These are phyloP conservation scores for Eurotiales sp. DNA, from an alignment of 2,329 filamentous ascomycete genomes.

Conservation along the genomic window DNA sequence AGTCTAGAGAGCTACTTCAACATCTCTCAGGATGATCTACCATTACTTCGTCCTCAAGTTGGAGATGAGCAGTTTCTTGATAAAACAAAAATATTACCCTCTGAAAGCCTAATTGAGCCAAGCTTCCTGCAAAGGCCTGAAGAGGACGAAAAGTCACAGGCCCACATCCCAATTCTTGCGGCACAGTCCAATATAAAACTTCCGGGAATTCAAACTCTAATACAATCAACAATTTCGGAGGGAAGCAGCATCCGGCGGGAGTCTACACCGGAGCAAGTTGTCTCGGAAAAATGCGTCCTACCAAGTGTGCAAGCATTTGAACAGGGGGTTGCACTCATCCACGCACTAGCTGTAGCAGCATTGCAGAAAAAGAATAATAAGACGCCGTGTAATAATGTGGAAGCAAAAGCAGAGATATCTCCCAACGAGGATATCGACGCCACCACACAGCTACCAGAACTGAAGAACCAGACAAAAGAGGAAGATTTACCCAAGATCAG, in stretches of 20 bases:
- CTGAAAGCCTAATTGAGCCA: background rate
- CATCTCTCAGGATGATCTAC: too few relatives aligned
- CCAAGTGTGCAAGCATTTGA: constrained; percentile 7
- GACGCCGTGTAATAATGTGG: background rate
- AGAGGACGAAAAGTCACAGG: too few relatives aligned
- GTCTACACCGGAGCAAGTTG: background rate
- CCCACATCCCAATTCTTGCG: too few relatives aligned
- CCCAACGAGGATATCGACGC: too few relatives aligned
- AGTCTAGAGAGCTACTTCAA: too few relatives aligned
- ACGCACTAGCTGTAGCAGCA: background rate
- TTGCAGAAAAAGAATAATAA: background rate
- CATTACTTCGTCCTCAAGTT: too few relatives aligned
- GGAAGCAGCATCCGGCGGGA: background rate
- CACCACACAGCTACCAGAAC: too few relatives aligned
- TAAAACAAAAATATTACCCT: too few relatives aligned
- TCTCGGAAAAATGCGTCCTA: background rate
- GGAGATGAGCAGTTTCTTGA: too few relatives aligned
- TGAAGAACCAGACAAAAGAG: too few relatives aligned
- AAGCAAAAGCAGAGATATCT: background rate
- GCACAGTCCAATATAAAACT: background rate
- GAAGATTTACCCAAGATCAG: background rate
- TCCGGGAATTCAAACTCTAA: background rate
- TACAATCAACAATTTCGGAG: background rate
- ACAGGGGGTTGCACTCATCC: background rate
- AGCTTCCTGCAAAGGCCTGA: too few relatives aligned